These are phyloP conservation scores for Mortierella sp. DNA, from an alignment of 371 early-diverging fungal species.

Conservation along the genomic window DNA sequence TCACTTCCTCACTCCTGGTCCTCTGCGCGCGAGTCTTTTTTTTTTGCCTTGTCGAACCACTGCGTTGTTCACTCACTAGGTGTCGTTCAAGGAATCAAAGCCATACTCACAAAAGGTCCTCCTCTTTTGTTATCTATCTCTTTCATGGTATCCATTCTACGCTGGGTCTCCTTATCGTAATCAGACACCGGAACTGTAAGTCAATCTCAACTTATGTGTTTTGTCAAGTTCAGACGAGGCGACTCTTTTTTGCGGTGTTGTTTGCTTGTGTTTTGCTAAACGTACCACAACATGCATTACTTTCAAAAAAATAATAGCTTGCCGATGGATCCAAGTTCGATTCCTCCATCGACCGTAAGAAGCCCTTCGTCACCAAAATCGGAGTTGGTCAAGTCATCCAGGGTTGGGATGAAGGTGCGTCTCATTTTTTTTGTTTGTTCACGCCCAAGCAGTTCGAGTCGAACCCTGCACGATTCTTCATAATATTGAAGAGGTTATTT, in stretches of 20 bases:
- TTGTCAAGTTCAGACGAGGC: too few species aligned
- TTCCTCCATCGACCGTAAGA: slow-evolving; percentile 84
- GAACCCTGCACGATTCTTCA: background rate
- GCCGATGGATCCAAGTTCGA: slow-evolving; percentile 87
- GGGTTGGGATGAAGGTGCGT: slow-evolving; percentile 80
- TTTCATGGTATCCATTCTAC: background rate
- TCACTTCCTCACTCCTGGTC: slow-evolving; percentile 20
- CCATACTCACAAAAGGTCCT: background rate
- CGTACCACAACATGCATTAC: background rate
- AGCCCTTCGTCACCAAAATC: slow-evolving; percentile 85
- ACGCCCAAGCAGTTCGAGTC: too few species aligned
- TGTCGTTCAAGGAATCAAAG: background rate
- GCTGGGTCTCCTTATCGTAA: too few species aligned
- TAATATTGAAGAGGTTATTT: background rate
- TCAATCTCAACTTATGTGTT: background rate
- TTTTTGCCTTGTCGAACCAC: background rate
- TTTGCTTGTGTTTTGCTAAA: too few species aligned
- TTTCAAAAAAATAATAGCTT: slow-evolving; percentile 46
- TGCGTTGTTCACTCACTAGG: background rate
- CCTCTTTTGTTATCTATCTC: background rate
- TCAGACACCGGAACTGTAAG: slow-evolving; percentile 48
- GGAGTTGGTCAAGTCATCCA: slow-evolving; percentile 95
- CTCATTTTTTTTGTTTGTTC: background rate
- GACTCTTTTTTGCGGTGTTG: too few species aligned
- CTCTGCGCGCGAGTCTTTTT: background rate